These are phyloP conservation scores for Durio zibethinus DNA, from an alignment of 345 rosid species.

Conservation along the genomic window DNA sequence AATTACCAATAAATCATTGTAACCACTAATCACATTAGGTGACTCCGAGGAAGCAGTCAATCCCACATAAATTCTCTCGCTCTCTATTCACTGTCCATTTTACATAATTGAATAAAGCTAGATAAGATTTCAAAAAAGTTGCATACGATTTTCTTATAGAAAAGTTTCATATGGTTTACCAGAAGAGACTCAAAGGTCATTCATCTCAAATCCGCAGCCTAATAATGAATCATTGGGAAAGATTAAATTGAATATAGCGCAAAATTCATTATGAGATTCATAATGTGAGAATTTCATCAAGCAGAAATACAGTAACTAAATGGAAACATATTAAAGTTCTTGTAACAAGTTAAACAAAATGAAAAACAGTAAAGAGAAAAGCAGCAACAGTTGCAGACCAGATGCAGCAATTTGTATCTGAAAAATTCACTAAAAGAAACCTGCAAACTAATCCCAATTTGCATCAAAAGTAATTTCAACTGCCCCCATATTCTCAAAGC, in stretches of 20 bases:
- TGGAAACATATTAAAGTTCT: slow-evolving; percentile 12
- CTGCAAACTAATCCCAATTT: slow-evolving; percentile 14
- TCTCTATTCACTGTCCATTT: neutral
- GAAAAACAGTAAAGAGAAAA: neutral
- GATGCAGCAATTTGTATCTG: slow-evolving; percentile 9
- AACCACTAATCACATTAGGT: neutral
- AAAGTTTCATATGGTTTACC: neutral
- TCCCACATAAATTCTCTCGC: neutral
- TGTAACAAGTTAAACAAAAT: slow-evolving; percentile 18
- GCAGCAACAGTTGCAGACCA: slow-evolving; percentile 15
- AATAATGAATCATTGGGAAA: neutral
- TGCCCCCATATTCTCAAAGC: slow-evolving; percentile 49
- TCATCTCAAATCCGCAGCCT: neutral
- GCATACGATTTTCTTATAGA: neutral
- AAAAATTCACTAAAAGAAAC: slow-evolving; percentile 2
- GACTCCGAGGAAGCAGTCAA: neutral
- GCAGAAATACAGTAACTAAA: slow-evolving; percentile 17
- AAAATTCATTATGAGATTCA: neutral
- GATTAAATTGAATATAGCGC: neutral
- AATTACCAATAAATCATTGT: neutral
- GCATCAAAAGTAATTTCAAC: neutral
- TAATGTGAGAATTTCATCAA: neutral
- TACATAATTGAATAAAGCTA: neutral
- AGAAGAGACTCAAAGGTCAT: neutral
- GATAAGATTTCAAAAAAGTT: neutral